Base-by-base conservation (phyloP, 495 filamentous ascomycete genomes). In the Aspergillus hancockii region DNA sequence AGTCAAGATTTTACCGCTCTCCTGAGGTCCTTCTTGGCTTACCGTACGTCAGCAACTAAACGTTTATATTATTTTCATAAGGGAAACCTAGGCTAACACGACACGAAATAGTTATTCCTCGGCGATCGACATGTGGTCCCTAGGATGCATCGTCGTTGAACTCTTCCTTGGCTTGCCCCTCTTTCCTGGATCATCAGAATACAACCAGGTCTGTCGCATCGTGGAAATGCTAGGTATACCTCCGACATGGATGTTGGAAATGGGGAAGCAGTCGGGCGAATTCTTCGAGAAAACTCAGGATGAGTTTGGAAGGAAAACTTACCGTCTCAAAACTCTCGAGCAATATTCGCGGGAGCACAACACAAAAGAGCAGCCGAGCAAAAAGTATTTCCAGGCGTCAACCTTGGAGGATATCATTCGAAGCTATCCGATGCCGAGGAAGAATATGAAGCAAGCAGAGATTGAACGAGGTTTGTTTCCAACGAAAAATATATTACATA, bases 101-200 rank as follows among this genome's bases (percentile, higher is more conserved):
- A 10, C 40, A 22, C 55, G 23, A 10, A 38, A 22, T 59, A 88
- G 85, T n/a, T 97, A 99, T 67, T 97, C 94, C 8, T 97, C 95
- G 32, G 94, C 95, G 18, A 99, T 99, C 68, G 95, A 99, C 67
- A 98, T 99, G 95, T 99, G 95, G 95, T 99, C 95, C 10, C 78
- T 99, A 46, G 95, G 95, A 28, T 99, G 95, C 72, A 99, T 99
- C 58, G 95, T 99, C 21, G 95, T 99, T 28, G 95, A 99, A 71
- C 83, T 99, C 4, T 99, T 99, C 79, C 79, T 99, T 3, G 95
- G 95, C 38, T 77, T 99, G 30, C 95, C 95, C 28, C 73, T 99
- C 5, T 99, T 99, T 77, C 94, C 95, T 4, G 95, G 95, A 4
- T 98, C 94, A 8, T 99, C 95, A 12, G 95, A 99, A 72, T 99